Percentiles rank a stretch among this genome's conserved stretches.
Conservation (phyloP, 805 yeast genomes). For the Wickerhamiella azymoides region DNA sequence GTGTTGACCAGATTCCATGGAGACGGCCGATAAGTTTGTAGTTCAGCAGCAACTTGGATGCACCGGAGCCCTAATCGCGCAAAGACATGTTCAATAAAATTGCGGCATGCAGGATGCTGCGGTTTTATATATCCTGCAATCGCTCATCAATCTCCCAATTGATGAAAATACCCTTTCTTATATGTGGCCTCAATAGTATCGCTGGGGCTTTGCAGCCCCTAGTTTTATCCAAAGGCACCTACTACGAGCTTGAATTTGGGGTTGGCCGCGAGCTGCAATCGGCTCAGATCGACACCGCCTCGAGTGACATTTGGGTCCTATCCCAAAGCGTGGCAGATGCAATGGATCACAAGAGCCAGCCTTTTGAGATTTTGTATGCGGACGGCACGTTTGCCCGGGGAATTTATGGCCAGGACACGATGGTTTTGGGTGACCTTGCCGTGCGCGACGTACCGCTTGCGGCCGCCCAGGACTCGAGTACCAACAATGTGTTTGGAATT, state of each 20-base stretch:
- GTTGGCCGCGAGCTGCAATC: neutral
- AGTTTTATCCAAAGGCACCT: neutral
- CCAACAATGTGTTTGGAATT: conserved; percentile 35
- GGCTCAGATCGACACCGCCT: conserved; percentile 35
- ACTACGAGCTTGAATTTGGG: neutral
- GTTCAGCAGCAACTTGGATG: too few relatives aligned
- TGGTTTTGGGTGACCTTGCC: conserved; percentile 34
- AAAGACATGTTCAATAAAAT: neutral
- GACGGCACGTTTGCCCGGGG: conserved; percentile 31
- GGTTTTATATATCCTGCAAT: neutral
- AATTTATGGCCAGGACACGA: conserved; percentile 45
- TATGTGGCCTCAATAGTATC: neutral
- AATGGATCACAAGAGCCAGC: neutral
- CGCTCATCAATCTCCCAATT: neutral
- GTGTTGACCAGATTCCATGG: neutral
- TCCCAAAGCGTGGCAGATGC: too few relatives aligned
- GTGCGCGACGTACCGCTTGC: conserved; percentile 39
- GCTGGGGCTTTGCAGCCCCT: neutral
- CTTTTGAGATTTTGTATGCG: conserved; percentile 4
- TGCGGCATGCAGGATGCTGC: neutral
- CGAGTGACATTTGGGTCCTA: conserved; percentile 44
- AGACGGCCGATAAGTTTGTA: too few relatives aligned
- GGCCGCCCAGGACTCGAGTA: conserved; percentile 47
- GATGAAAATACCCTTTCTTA: neutral
- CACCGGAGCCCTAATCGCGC: too few relatives aligned